Evolutionary conservation across 148 eudicot genomes (phyloP).

Genomic region (Rhododendron mucronatum): DNA sequence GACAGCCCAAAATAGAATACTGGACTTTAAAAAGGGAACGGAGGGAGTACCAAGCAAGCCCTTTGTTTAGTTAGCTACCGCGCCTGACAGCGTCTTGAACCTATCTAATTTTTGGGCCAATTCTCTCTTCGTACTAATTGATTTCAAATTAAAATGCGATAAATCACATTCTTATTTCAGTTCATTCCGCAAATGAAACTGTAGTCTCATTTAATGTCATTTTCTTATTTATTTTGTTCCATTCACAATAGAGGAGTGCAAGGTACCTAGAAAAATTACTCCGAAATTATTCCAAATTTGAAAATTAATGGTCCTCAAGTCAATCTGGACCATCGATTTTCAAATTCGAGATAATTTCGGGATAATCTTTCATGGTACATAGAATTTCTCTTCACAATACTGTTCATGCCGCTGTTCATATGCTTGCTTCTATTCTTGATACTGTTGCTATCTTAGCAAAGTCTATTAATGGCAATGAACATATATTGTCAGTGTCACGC

Average conservation of each 20-base stretch:
- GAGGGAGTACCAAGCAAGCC: neutral
- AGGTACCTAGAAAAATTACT: no score
- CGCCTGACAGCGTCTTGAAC: neutral
- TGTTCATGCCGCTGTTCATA: neutral
- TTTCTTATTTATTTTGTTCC: neutral
- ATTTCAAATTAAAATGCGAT: neutral
- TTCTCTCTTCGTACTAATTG: neutral
- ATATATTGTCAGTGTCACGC: no score
- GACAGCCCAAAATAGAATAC: no score
- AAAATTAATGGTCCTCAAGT: no score
- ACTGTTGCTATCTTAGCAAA: neutral
- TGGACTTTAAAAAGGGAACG: no score
- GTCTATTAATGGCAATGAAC: neutral
- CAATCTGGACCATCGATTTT: no score
- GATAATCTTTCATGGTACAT: no score
- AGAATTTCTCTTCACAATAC: neutral
- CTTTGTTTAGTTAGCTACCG: neutral
- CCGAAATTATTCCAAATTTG: no score
- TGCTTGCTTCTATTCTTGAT: neutral
- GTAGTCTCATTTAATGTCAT: neutral
- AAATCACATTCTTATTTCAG: neutral
- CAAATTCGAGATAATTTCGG: no score
- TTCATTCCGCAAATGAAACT: neutral
- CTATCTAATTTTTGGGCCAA: neutral
- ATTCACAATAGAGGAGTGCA: neutral